Base-by-base conservation (phyloP, 768 basidiomycete genomes). In the Serendipita vermifera region DNA sequence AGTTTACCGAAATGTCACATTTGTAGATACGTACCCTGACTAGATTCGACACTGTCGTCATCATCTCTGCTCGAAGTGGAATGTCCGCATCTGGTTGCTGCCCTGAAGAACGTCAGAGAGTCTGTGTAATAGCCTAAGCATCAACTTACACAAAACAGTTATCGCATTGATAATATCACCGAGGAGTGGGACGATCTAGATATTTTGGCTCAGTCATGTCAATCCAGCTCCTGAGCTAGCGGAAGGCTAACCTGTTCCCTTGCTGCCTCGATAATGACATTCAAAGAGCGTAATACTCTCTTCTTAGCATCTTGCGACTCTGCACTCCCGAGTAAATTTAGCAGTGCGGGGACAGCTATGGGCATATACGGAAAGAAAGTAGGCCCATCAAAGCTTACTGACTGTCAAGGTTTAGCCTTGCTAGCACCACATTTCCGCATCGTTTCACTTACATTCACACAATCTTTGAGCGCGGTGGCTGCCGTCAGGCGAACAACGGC, bases 401-500 rank as follows among this genome's bases (percentile, higher is more conserved):
- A 79, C 88, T 90, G 55, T 43, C 53, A 22, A 33, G 17, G 27
- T 9, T 15, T 11, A 36, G n/a, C 31, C 22, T n/a, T n/a, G 5
- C 33, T 17, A 46, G 1, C 38, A 32, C 29, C 31, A 57, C 2
- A 17, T n/a, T n/a, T n/a, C n/a, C n/a, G n/a, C n/a, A n/a, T n/a
- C 26, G 43, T 56, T 2, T 27, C 15, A 70, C 87, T 61, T 70
- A 93, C 92, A 65, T 94, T 85, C 22, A 91, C 77, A 63, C 88
- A 88, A 65, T 91, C 84, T 35, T 80, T 76, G 27, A 97, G 65
- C 11, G 90, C 83, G 22, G 79, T 73, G 0, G 87, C 85, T 24
- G 92, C 84, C 1, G 89, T 90, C 33, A 97, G 72, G 3, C 90
- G 80, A 46, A 97, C 91, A 14, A 91, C 92, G 22, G 78, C 72